Evolutionary conservation across 305 asterid genomes (phyloP), one percentile per base, ranked within the genome.

Genomic region (Fraxinus sp.): DNA sequence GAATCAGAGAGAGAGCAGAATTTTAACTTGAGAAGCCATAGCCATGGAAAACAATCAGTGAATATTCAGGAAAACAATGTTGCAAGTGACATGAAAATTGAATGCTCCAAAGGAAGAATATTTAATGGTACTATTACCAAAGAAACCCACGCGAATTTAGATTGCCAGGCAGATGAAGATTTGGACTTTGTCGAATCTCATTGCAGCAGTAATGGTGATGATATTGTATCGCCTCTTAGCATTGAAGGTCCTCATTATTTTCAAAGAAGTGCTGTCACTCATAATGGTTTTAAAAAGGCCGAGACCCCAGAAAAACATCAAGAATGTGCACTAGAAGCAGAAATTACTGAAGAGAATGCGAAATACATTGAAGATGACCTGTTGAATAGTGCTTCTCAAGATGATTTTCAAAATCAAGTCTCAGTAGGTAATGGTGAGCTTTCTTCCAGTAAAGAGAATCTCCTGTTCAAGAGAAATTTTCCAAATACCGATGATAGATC

Each of bases 401-500:
- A 80, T 77, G 89, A 76, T 76, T 14, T 66, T 16, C 74, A 55
- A 44, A 74, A 70, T 55, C 89, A 82, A 32, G 84, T 35, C 82
- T 35, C 81, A 28, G 76, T 80, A 80, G 90, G 85, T 76, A 85
- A 85, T 77, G 87, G 83, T 35, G 18, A 39, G 70, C 72, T 77
- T 85, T 85, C 83, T 80, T 52, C 83, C 77, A 81, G 78, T 26
- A 79, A 73, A 77, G 90, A 83, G 62, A 83, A 76, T 70, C 59
- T 59, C 73, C 83, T 30, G 44, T 70, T 20, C 18, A 85, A 57
- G 80, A 81, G 79, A 76, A 79, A 33, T 79, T 77, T 70, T 77
- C 86, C 86, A 66, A 85, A 81, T 76, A 77, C 74, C 33, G 92
- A 89, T 49, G 97, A 91, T 75, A 83, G 74, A 83, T 82, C 87